A percentile compares a stretch with the other conserved stretches of the same genome.
Evolutionary conservation across 2,329 filamentous ascomycete genomes (phyloP).

Genomic region (Colletotrichum sp.): DNA sequence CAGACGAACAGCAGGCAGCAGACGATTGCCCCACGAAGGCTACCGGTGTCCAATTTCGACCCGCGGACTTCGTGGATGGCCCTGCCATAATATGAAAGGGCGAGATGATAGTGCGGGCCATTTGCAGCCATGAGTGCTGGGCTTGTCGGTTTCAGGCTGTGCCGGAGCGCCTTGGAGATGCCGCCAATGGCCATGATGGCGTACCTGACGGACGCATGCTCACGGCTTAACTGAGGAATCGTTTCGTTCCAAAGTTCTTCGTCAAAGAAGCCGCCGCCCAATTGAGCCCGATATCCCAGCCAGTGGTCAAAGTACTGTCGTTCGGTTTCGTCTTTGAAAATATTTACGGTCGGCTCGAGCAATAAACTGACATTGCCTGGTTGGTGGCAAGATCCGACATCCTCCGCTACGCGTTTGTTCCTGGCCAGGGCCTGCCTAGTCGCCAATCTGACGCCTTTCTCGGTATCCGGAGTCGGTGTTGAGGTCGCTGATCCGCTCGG

Average conservation of each 20-base stretch:
- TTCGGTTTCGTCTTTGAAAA: conserved; percentile 25
- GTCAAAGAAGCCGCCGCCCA: conserved; percentile 35
- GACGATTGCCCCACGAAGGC: conserved; percentile 33
- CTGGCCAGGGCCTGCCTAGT: background rate
- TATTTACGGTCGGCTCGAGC: background rate
- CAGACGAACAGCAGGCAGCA: conserved; percentile 42
- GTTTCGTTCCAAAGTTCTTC: conserved; percentile 38
- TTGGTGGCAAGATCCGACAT: background rate
- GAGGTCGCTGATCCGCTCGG: background rate
- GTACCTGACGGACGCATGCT: conserved; percentile 37
- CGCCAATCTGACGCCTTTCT: background rate
- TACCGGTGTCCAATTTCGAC: conserved; percentile 11
- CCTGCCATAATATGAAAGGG: conserved; percentile 36
- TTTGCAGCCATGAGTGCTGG: conserved; percentile 11
- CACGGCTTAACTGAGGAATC: conserved; percentile 37
- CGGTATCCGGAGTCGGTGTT: background rate
- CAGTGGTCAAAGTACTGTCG: conserved; percentile 32
- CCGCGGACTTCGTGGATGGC: conserved; percentile 33
- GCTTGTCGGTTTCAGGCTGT: conserved; percentile 1
- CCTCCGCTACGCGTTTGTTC: background rate
- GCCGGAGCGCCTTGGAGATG: conserved; percentile 28
- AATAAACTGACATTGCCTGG: background rate
- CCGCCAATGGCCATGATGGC: conserved; percentile 43
- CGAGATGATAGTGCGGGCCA: conserved; percentile 31
- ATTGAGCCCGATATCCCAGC: conserved; percentile 24